Base-by-base conservation (phyloP, 257 asterid genomes). In the Lycium ferocissimum region DNA sequence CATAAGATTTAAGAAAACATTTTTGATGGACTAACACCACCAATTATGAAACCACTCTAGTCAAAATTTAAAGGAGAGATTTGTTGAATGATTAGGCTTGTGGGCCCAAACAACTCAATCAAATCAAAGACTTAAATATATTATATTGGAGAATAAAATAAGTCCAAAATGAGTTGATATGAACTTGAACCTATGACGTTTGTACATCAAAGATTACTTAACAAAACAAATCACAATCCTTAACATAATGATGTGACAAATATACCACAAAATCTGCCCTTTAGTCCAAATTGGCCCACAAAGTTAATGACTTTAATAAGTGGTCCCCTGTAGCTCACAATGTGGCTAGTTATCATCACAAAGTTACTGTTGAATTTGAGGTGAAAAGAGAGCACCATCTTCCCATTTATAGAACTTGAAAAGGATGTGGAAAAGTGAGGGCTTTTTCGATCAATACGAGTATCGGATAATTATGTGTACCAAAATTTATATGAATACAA, bases 271-370 rank as follows among this genome's bases (percentile, higher is more conserved):
- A 82, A 43, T 14, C 70, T 63, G 18, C 6, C 63, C 63, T 65
- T 79, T 59, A 43, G 75, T 79, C 49, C 37, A 35, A 83, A 22
- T 45, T 57, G 85, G 65, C 76, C 89, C 85, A 79, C 76, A 40
- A 69, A 79, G 82, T 54, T 81, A 26, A 86, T 75, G 85, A 75
- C 35, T 84, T 84, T 53, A 33, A 86, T 86, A 76, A 75, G 79
- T 85, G 89, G 85, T 73, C 86, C 83, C 87, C 82, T 83, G 18
- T 47, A 7, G 20, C 66, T 43, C 35, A 10, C 54, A 49, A 13
- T 38, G 35, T 43, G 79, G 80, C 47, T 20, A 70, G 79, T n/a
- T 82, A 47, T 70, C 81, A 26, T 65, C 65, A 38, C 2, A 47
- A 17, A 43, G 14, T 47, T 59, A 15, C 80, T 11, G 10, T 70